Base-by-base conservation (phyloP, 2,329 filamentous ascomycete genomes). In the Fusarium piperis region DNA sequence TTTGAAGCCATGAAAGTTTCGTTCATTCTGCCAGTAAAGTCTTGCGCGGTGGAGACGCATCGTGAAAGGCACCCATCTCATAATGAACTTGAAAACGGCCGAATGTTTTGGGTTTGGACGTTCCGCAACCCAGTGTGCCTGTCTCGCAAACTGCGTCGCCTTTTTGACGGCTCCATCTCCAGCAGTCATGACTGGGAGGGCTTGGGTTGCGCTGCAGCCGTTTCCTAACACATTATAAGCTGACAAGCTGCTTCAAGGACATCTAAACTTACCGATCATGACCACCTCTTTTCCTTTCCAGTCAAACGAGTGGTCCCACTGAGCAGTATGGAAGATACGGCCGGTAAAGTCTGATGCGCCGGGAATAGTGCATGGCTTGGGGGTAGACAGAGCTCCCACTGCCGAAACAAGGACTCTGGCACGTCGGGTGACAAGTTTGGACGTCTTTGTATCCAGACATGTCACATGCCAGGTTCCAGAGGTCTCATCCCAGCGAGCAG, bases 61-160 rank as follows among this genome's bases (percentile, higher is more conserved):
- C 0, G 60, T 69, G 0, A 76, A 33, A 2, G 77, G 77, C 59
- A 74, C 38, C 67, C 66, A 77, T 65, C 39, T 75, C 75, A 71
- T 78, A 2, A 30, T 58, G 72, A 53, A 74, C 32, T 62, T 78
- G 65, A 74, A 79, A 26, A 57, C 39, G 41, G 30, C 2, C 0
- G 77, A 75, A 44, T 78, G 77, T 5, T 44, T 52, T 2, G 72
- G 66, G 12, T 78, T 78, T 9, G 65, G 68, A 1, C 74, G 71
- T 12, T 77, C 70, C 0, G 68, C 36, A 0, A 88, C 78, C 78
- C 83, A 88, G 65, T 88, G 86, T 6, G 85, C 78, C 75, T 87
- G 85, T 10, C 85, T 82, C n/a, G 78, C 81, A 68, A 88, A 87
- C 55, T 88, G 85, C 0, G 81, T 83, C 23, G 86, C 76, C 26